Base-by-base conservation (phyloP, 345 rosid genomes). In the Streptanthus diversifolius region DNA sequence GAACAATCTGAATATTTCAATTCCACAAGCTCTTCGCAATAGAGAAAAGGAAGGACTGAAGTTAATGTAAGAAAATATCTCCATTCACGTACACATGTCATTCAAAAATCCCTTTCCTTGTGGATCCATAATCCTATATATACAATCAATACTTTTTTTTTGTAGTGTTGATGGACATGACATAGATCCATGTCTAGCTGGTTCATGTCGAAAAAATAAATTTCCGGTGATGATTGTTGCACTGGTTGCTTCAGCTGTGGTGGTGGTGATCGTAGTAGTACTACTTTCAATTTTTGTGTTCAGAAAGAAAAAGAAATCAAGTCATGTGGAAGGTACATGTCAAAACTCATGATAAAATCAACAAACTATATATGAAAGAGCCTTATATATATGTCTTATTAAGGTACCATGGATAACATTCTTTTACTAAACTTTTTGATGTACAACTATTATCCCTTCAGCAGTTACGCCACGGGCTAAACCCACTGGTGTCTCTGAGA, bases 1-100 rank as follows among this genome's bases (percentile, higher is more conserved):
- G 47, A 86, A 82, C 69, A 61, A 77, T 1, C 52, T 82, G n/a
- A 53, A 18, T 41, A 81, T 81, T 60, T 18, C 77, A 19, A 35
- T 86, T 45, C 87, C 90, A 41, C 17, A 10, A 14, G 45, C 49
- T 3, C 81, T 86, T 53, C 33, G 22, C 15, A 70, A 80, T 17
- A 86, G 63, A 54, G 10, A 27, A 12, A 56, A 58, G 3, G n/a
- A 19, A 13, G 78, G 78, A 58, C 68, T 74, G 2, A 19, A 19
- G 1, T 11, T 74, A 48, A 7, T 67, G 78, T 74, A 58, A 65
- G 59, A 64, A 18, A 5, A 3, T 4, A 51, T 15, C 10, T 13
- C 5, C 22, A 51, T 5, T 1, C 8, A 51, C 7, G 0, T 45
- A 43, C 5, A 7, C 19, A 49, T 63, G 21, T 22, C 0, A 8